Base-by-base conservation (phyloP, 805 yeast genomes). In the Ogataea siamensis region DNA sequence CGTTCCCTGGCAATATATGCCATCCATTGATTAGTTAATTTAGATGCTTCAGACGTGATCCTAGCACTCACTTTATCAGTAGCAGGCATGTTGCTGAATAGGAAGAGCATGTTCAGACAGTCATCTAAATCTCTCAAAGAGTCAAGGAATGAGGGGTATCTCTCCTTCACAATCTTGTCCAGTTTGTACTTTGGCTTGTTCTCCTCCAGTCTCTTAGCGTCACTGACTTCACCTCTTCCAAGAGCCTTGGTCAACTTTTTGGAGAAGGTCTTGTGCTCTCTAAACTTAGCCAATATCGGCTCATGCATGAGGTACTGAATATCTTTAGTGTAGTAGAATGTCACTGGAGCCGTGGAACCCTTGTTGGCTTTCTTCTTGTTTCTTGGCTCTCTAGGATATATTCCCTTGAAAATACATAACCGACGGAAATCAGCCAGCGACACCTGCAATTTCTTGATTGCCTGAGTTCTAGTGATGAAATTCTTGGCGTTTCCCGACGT, bases 401-500 rank as follows among this genome's bases (percentile, higher is more conserved):
- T 89, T 36, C 99, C 99, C 64, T 93, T 93, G 74, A 93, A 87
- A 61, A 93, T 93, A 74, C 99, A 93, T 58, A 93, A 74, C 57
- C 99, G 80, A 68, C 96, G 80, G 76, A 93, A 93, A 67, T 93
- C 99, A 9, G 97, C 97, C 34, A 93, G 72, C 2, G 97, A 84
- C 19, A 93, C 83, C 66, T 93, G 99, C 46, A 93, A 70, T 60
- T 83, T 87, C 64, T 83, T 81, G 34, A 93, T 83, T 5, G 99
- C 99, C 63, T 87, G 96, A 1, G 96, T 83, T 66, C 99, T 78
- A 31, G 97, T 89, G 58, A 93, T 74, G 66, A 83, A 93, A 65
- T 87, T 86, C 67, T 82, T 86, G 46, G 96, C 96, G 54, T 86
- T 87, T 64, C 97, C 97, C 37, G 81, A 65, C 45, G 83, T 73